phyloP scores from a whole-genome alignment of 2,329 filamentous ascomycete species.

The Tolypocladium amazonense region DNA sequence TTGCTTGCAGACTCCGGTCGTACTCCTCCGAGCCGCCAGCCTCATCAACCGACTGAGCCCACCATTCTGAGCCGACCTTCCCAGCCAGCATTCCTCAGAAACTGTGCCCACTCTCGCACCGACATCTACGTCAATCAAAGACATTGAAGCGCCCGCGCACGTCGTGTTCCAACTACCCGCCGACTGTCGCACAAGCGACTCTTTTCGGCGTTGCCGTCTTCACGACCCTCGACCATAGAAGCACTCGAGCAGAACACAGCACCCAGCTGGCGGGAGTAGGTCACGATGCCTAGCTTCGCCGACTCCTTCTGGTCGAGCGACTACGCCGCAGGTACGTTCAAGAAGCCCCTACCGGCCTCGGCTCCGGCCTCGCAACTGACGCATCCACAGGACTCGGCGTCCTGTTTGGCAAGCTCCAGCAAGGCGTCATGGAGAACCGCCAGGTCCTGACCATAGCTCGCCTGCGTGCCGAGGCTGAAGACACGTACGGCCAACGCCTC shows the following conservation, averaged over 20 bases:
- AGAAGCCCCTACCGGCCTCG: background rate
- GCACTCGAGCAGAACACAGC: background rate
- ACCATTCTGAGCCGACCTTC: background rate
- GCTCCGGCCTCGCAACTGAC: constrained; percentile 1
- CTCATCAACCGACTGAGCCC: background rate
- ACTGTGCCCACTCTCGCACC: background rate
- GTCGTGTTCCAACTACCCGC: too few relatives aligned
- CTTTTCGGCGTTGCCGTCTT: background rate
- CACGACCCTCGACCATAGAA: background rate
- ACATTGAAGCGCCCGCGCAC: background rate
- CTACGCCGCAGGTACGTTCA: constrained; percentile 73
- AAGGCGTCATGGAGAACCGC: constrained; percentile 89
- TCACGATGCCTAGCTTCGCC: constrained; percentile 74
- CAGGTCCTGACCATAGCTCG: constrained; percentile 86
- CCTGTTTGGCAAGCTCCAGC: constrained; percentile 91
- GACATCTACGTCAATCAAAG: background rate
- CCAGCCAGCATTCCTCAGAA: background rate
- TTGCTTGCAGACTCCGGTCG: background rate
- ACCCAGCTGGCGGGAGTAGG: constrained; percentile 6
- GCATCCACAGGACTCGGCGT: constrained; percentile 62
- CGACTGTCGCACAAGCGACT: background rate
- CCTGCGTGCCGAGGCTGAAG: constrained; percentile 92
- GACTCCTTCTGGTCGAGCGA: constrained; percentile 97
- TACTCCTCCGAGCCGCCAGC: background rate
- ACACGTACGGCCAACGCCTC: constrained; percentile 72